Evolutionary conservation across 1,284 basidiomycete species (phyloP).

Genomic region (Ustilago curta): DNA sequence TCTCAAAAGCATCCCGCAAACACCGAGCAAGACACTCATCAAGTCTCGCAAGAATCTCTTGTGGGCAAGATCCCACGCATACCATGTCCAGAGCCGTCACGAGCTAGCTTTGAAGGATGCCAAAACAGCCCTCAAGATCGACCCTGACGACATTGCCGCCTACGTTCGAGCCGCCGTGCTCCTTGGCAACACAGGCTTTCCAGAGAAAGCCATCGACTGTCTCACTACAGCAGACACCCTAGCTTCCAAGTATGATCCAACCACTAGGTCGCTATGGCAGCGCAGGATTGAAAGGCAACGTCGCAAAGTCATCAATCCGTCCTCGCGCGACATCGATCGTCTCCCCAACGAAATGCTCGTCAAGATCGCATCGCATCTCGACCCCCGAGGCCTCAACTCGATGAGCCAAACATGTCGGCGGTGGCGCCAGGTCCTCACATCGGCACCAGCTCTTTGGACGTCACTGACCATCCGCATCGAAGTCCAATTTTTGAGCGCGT

Average conservation of each 20-base stretch:
- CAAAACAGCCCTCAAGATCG: conserved; percentile 30
- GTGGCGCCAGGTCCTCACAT: conserved; percentile 17
- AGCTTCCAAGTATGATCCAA: conserved; percentile 3
- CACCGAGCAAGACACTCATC: conserved; percentile 14
- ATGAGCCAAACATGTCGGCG: conserved; percentile 22
- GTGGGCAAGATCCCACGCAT: conserved; percentile 38
- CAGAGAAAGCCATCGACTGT: conserved; percentile 17
- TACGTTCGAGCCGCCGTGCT: conserved; percentile 34
- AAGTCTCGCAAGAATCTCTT: conserved; percentile 39
- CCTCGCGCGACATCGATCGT: not conserved
- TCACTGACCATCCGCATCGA: not conserved
- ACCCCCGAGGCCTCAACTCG: not conserved
- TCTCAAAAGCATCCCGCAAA: conserved; percentile 1
- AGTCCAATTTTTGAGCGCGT: not conserved
- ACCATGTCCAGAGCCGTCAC: conserved; percentile 9
- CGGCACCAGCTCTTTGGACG: conserved; percentile 11
- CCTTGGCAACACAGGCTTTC: conserved; percentile 14
- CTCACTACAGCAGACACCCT: conserved; percentile 19
- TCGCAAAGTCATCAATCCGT: not conserved
- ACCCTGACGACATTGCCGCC: conserved; percentile 20
- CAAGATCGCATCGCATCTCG: conserved; percentile 15
- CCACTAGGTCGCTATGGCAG: conserved; percentile 4
- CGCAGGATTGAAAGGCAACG: conserved; percentile 29
- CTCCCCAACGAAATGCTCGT: conserved; percentile 27
- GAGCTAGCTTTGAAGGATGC: conserved; percentile 39